Base-by-base conservation (phyloP, 2,329 filamentous ascomycete species). In the Sclerotinia nivalis region DNA sequence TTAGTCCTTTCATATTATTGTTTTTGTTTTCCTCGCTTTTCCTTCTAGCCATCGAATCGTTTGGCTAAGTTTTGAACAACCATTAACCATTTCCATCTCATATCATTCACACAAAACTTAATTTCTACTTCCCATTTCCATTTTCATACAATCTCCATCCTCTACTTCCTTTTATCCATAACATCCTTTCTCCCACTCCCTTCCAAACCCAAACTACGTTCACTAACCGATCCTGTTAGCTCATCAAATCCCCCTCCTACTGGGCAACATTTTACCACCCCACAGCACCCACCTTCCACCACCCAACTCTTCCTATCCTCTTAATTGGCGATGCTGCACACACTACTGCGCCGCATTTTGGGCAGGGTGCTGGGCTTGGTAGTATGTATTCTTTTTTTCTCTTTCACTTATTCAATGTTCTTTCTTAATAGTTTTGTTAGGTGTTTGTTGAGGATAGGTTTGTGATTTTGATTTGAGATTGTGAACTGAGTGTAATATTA, bases 181-280 rank as follows among this genome's bases (percentile, higher is more conserved):
- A 31, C 34, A 56, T 8, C 18, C 31, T 18, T 2, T 25, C 20
- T 4, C 12, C 12, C 43, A 1, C 12, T n/a, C 7, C 3, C 45
- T 1, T 28, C 4, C 45, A 28, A 20, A 6, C 9, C 8, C 18
- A 60, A 45, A 60, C 4, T 34, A 2, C 4, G 8, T 25, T 25
- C 4, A 20, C 47, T 37, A 20, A 64, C 31, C 9, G 9, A 18
- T 15, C 13, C 12, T 20, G 3, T 9, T 7, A 64, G 60, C 60
- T 64, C 60, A 52, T 64, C 15, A 37, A 64, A 50, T 52, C 31
- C 6, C 47, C 60, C 8, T 64, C 60, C 22, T 64, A 64, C 31
- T 52, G 60, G 47, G 60, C 60, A 52, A 52, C 47, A 18, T 64
- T 64, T 15, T 52, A 52, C 31, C 60, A 64, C 4, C 60, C 60